Evolutionary conservation across 2,329 filamentous ascomycete genomes (phyloP).

Genomic region (Xylariaceae sp.): DNA sequence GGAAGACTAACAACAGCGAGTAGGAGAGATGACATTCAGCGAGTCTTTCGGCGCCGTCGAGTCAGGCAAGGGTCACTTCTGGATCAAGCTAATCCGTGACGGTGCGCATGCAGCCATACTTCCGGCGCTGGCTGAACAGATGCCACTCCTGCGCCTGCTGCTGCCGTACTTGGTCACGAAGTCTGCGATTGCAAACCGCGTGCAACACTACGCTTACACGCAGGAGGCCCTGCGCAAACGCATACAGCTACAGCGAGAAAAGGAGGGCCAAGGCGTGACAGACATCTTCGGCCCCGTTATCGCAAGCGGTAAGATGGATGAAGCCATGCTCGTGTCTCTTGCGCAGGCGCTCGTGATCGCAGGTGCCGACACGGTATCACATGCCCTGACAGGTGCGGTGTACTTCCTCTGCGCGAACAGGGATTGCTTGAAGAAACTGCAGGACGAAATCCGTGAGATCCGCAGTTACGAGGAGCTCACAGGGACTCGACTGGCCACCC

Average conservation of each 20-base stretch:
- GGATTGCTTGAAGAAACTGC: conserved; percentile 31
- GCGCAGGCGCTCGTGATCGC: conserved; percentile 33
- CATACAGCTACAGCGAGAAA: conserved; percentile 14
- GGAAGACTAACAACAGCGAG: not conserved
- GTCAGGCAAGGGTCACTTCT: conserved; percentile 23
- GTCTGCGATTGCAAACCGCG: conserved; percentile 18
- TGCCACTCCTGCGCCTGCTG: conserved; percentile 18
- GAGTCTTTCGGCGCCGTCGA: conserved; percentile 27
- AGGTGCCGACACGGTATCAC: conserved; percentile 40
- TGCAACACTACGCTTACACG: conserved; percentile 24
- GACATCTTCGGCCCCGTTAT: conserved; percentile 15
- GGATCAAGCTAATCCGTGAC: conserved; percentile 26
- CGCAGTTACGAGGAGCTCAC: conserved; percentile 28
- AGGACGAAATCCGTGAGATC: conserved; percentile 8
- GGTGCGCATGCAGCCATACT: conserved; percentile 23
- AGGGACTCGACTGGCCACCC: conserved; percentile 14
- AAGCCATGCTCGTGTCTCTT: conserved; percentile 23
- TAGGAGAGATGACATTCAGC: conserved; percentile 28
- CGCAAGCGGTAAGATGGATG: conserved; percentile 13
- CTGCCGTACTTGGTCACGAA: conserved; percentile 22
- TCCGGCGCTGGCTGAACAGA: conserved; percentile 15
- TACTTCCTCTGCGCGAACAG: conserved; percentile 36
- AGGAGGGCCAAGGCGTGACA: conserved; percentile 4
- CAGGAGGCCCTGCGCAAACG: conserved; percentile 22
- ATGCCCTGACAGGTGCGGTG: conserved; percentile 33